phyloP scores from a whole-genome alignment of 192 early-diverging fungal species.

The Backusella luteola region DNA sequence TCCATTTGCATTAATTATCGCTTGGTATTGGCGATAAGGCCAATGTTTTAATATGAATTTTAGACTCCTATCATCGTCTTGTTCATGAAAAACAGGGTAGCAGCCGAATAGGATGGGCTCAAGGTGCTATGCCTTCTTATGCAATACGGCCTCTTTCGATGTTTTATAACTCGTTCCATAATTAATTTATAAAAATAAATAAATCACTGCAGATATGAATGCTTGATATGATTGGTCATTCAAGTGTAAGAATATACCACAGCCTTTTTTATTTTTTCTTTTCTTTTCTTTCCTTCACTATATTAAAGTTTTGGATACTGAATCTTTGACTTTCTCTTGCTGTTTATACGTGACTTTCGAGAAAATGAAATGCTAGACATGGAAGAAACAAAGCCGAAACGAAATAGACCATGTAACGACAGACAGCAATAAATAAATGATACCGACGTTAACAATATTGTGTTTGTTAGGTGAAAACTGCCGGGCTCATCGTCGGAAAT shows the following conservation, averaged over 20 bases:
- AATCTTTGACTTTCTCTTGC: neutral
- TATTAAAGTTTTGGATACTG: neutral
- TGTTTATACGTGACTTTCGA: too few species aligned
- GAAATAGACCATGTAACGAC: conserved; percentile 23
- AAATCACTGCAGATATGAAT: neutral
- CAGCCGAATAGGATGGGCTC: neutral
- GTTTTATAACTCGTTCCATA: neutral
- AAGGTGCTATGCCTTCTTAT: neutral
- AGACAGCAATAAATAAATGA: neutral
- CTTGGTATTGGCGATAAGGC: neutral
- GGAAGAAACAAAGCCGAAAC: conserved; percentile 1
- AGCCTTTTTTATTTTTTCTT: neutral
- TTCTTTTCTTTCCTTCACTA: neutral
- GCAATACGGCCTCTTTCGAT: neutral
- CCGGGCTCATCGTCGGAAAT: conserved; percentile 23
- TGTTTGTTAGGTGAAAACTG: conserved; percentile 20
- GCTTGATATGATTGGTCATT: neutral
- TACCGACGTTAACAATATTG: neutral
- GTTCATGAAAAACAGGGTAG: neutral
- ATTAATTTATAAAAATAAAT: neutral
- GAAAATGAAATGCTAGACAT: conserved; percentile 4
- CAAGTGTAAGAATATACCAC: neutral
- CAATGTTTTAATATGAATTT: neutral
- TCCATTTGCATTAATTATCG: neutral
- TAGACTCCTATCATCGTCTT: neutral